A percentile compares a stretch with the other conserved stretches of the same genome.
phyloP scores from a whole-genome alignment of 768 basidiomycete species.

The Suillus tomentosus region DNA sequence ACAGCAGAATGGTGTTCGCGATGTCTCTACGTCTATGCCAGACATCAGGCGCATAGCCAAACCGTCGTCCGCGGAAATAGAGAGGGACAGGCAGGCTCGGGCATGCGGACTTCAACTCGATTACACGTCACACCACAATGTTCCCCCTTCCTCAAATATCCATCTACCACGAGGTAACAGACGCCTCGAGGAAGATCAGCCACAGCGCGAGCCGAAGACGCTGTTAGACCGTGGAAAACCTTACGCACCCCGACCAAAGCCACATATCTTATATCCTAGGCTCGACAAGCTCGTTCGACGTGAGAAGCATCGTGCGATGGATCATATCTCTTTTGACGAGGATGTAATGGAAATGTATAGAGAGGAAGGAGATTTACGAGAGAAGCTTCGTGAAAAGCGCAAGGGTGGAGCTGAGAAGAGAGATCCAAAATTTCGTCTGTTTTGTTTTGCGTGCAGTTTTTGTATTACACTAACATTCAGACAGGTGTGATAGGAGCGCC shows the following conservation, averaged over 20 bases:
- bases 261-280: conserved; percentile 27
- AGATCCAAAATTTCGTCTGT: conserved; percentile 31
- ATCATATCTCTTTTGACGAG: conserved; percentile 26
- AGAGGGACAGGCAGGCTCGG: conserved; percentile 30
- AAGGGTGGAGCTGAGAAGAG: conserved; percentile 22
- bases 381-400: conserved; percentile 24
- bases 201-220: background rate
- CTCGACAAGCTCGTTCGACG: conserved; percentile 28
- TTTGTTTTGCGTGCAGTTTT: background rate
- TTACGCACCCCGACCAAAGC: conserved; percentile 21
- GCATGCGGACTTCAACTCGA: conserved; percentile 23
- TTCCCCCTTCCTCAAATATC: conserved; percentile 3
- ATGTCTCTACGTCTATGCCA: conserved; percentile 22
- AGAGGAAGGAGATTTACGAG: conserved; percentile 25
- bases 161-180: conserved; percentile 1
- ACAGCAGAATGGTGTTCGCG: conserved; percentile 17
- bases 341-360: conserved; percentile 23
- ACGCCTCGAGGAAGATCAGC: conserved; percentile 10
- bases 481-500: conserved; percentile 41
- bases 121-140: background rate
- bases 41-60: conserved; percentile 21
- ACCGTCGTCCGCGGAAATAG: conserved; percentile 30
- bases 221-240: conserved; percentile 14
- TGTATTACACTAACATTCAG: background rate
- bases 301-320: conserved; percentile 26